Evolutionary conservation across 352 stramenopile species (phyloP).

Genomic region (Pelagophyceae sp.): DNA sequence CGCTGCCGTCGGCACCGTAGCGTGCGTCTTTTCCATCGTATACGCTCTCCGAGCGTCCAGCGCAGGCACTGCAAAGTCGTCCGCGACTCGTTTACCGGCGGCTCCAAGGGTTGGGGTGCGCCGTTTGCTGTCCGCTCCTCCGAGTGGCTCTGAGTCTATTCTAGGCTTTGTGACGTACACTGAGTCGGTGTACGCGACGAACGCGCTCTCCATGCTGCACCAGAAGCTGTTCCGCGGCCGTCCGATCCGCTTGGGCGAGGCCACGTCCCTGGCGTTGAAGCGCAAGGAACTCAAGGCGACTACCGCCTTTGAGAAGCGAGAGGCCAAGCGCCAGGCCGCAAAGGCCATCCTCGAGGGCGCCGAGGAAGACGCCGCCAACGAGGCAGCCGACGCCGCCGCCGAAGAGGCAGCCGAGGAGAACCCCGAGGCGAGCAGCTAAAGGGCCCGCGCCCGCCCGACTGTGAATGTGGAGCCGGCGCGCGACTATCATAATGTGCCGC

Average conservation of each 20-base stretch:
- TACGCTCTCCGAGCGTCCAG: no score
- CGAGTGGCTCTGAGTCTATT: no score
- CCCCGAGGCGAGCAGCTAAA: no score
- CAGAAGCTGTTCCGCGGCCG: background rate
- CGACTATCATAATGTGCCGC: no score
- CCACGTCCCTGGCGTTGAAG: background rate
- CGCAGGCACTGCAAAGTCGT: conserved; percentile 2
- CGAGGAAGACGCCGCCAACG: background rate
- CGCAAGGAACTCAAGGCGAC: background rate
- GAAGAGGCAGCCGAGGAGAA: no score
- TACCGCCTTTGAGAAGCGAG: background rate
- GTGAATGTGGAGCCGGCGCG: no score
- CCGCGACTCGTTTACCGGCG: conserved; percentile 9
- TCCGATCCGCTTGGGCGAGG: background rate
- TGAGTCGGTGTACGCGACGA: background rate
- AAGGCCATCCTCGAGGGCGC: background rate
- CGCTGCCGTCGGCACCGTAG: background rate
- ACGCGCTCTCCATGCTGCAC: background rate
- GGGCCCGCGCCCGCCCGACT: no score
- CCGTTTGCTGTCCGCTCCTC: no score
- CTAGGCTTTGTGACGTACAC: conserved; percentile 3
- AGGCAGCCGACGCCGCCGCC: no score
- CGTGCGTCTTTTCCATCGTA: no score
- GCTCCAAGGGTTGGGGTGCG: conserved; percentile 12
- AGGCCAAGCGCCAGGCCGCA: background rate